Base-by-base conservation (phyloP, 2,329 filamentous ascomycete species). In the Thielaviopsis populi region DNA sequence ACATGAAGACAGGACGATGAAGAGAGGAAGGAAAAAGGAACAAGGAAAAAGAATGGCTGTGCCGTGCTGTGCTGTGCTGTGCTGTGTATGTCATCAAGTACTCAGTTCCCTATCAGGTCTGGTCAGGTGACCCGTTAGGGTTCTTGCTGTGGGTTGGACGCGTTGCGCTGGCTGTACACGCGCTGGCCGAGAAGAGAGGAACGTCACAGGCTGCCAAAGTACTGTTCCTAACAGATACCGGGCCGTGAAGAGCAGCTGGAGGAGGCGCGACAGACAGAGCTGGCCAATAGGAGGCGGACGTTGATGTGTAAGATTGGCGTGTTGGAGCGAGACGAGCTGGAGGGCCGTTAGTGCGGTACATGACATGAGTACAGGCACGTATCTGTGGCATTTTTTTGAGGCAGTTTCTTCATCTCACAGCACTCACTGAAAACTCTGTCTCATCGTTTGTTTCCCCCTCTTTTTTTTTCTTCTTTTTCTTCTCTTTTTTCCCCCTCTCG, bases 391-490 rank as follows among this genome's bases (percentile, higher is more conserved):
- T 7, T 48, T 48, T 48, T 6, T 37, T 4, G 8, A 37, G 33
- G 33, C 33, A 37, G 33, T 10, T 37, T 4, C 33, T 37, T 37
- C 33, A 37, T 37, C 33, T 37, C 8, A 37, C 33, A 10, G 33
- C 7, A 37, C 13, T 17, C 48, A 15, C 13, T 27, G 48, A 22
- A 54, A 30, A 54, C 17, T 24, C 22, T 62, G 24, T 62, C 22
- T 10, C n/a, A n/a, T n/a, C n/a, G n/a, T n/a, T n/a, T n/a, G n/a
- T n/a, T n/a, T n/a, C n/a, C n/a, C n/a, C n/a, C n/a, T n/a, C n/a
- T n/a, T 42, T 22, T 61, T 54, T 30, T 33, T 33, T 48, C 50
- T 62, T 59, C 48, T 54, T 53, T 59, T 59, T 63, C 22, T 41
- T n/a, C 10, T 15, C 6, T 33, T 10, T 56, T 37, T n/a, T 10